Percentiles rank a stretch among this genome's conserved stretches.
These are phyloP conservation scores for Mycena galericulata DNA, from an alignment of 768 basidiomycete species.

Conservation along the genomic window DNA sequence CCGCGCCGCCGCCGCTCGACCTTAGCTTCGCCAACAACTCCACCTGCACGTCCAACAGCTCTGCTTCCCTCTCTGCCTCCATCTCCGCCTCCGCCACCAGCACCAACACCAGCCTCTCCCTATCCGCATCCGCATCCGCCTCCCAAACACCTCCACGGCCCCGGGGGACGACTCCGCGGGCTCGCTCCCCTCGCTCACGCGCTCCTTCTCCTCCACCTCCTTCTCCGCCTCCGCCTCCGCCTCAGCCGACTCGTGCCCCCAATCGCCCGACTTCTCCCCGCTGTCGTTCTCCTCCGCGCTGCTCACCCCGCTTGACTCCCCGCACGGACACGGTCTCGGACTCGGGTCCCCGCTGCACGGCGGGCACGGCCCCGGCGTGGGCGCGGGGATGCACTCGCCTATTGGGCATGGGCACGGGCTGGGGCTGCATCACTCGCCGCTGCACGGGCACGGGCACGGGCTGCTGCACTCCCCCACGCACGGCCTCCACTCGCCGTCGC, in stretches of 20 bases:
- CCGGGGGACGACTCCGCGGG: too few species aligned
- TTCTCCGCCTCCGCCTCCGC: too few species aligned
- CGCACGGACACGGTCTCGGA: too few species aligned
- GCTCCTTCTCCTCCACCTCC: too few species aligned
- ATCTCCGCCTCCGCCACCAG: constrained; percentile 5
- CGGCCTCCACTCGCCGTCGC: too few species aligned
- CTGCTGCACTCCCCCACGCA: constrained; percentile 10
- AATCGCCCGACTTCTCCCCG: constrained; percentile 63
- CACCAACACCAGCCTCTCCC: neutral
- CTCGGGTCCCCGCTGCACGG: too few species aligned
- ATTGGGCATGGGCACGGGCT: too few species aligned
- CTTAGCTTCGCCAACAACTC: too few species aligned
- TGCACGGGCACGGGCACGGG: constrained; percentile 9
- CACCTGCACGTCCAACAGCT: too few species aligned
- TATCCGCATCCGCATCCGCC: neutral
- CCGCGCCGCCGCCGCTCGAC: constrained; percentile 28
- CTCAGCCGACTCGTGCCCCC: constrained; percentile 40
- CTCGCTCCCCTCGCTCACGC: constrained; percentile 24
- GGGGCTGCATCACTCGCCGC: constrained; percentile 48
- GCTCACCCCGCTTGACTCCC: constrained; percentile 62
- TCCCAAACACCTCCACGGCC: neutral
- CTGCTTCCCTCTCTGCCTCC: constrained; percentile 13
- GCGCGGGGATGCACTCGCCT: too few species aligned
- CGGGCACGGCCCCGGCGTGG: too few species aligned
- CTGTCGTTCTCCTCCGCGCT: constrained; percentile 60